These are phyloP conservation scores for Gossypium bickii DNA, from an alignment of 345 rosid species.

Conservation along the genomic window DNA sequence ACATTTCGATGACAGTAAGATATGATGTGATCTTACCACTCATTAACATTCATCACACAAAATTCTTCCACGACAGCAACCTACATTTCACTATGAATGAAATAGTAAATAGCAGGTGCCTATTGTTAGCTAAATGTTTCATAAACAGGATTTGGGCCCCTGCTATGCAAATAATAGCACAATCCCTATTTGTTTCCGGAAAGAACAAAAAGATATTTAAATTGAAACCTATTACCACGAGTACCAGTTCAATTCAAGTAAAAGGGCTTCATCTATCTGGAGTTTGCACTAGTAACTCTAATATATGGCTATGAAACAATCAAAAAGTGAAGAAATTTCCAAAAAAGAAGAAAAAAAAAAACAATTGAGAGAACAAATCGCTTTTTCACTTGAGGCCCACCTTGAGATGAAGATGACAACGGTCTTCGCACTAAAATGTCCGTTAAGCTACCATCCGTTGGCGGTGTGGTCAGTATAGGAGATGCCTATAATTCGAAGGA, in stretches of 20 bases:
- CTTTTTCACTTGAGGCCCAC: slow-evolving; percentile 21
- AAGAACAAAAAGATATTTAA: too few relatives aligned
- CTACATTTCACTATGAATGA: neutral
- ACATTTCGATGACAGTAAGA: neutral
- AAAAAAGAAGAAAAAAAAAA: neutral
- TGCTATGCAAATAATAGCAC: neutral
- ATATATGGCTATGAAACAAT: neutral
- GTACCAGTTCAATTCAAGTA: neutral
- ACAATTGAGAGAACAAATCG: neutral
- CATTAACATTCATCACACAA: neutral
- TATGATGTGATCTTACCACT: neutral
- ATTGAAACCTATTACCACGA: neutral
- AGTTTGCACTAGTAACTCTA: neutral
- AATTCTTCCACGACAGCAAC: neutral
- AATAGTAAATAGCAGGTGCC: too few relatives aligned
- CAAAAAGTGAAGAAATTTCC: neutral
- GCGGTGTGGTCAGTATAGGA: slow-evolving; percentile 67
- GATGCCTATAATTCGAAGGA: slow-evolving; percentile 39
- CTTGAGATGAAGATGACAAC: slow-evolving; percentile 46
- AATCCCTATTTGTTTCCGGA: too few relatives aligned
- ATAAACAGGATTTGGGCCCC: neutral
- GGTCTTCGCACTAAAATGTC: slow-evolving; percentile 84
- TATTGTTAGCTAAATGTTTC: neutral
- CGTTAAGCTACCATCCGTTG: slow-evolving; percentile 73
- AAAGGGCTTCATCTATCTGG: neutral